Base-by-base conservation (phyloP, 2,329 filamentous ascomycete genomes). In the Cladosporium sp. region DNA sequence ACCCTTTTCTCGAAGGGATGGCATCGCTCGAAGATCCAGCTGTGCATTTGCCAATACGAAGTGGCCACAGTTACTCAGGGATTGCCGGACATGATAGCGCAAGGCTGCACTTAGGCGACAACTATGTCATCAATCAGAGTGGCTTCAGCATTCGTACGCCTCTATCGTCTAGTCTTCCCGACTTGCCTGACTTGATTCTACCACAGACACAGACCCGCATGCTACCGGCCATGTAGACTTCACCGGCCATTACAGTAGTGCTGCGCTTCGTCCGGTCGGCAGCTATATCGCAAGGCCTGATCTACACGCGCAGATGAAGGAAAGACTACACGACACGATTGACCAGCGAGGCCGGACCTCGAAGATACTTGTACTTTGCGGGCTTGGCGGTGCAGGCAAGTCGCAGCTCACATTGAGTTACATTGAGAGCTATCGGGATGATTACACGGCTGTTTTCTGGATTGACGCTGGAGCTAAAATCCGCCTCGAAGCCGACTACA, bases 301-400 rank as follows among this genome's bases (percentile, higher is more conserved):
- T 2, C 60, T 55, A 8, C 36, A 54, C 14, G 15, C 24, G 12
- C 60, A 64, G 15, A 30, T 64, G 11, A 44, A 55, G 36, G 34
- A 59, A n/a, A 57, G 38, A 28, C 65, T 66, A 36, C 49, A 55
- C 24, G 36, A 64, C 15, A 21, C 32, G 7, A 14, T 64, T 21
- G 21, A 24, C 24, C 49, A 55, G 30, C 32, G 62, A 49, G 41
- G 49, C 36, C 6, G 18, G 10, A 58, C 10, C 21, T 34, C 44
- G 32, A 65, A 34, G 21, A 44, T 57, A 18, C 47, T 66, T 30
- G 65, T 58, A n/a, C 26, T 66, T 12, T 32, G 26, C n/a, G 71
- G 70, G 21, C 67, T 74, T 1, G 69, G 71, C n/a, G 70, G 72
- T n/a, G 67, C 66, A 2, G 71, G 70, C 6, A 74, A 74, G 62